Evolutionary conservation across 352 stramenopile species (phyloP).

Genomic region (Phytophthora multivora): DNA sequence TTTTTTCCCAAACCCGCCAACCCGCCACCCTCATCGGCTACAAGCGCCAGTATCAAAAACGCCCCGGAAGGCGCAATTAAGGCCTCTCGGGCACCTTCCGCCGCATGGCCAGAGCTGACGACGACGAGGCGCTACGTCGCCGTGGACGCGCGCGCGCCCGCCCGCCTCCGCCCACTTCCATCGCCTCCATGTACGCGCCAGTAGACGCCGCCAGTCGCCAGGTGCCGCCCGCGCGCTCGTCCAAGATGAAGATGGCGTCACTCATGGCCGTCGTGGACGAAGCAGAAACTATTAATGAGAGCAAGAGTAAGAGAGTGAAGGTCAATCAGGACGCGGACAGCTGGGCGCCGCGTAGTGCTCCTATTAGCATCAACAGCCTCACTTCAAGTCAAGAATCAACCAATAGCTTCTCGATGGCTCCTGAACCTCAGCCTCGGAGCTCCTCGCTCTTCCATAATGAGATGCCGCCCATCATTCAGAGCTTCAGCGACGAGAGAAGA

Average conservation of each 20-base stretch:
- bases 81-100: not conserved
- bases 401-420: conserved; percentile 10
- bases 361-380: conserved; percentile 32
- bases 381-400: conserved; percentile 3
- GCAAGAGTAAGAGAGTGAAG: conserved; percentile 65
- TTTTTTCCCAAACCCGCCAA: conserved; percentile 1
- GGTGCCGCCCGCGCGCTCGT: conserved; percentile 13
- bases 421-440: conserved; percentile 1
- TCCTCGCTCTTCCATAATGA: conserved; percentile 59
- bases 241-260: conserved; percentile 60
- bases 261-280: conserved; percentile 46
- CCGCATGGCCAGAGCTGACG: conserved; percentile 43
- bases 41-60: conserved; percentile 42
- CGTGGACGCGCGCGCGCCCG: conserved; percentile 35
- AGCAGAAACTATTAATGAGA: not conserved
- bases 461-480: conserved; percentile 56
- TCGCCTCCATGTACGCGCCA: conserved; percentile 27
- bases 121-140: conserved; percentile 42
- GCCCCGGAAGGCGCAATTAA: conserved; percentile 14
- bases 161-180: conserved; percentile 20
- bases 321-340: conserved; percentile 22
- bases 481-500: conserved; percentile 50
- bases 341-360: conserved; percentile 13
- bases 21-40: conserved; percentile 26
- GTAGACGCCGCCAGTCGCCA: conserved; percentile 8